Base-by-base conservation (phyloP, 2,329 filamentous ascomycete species). In the Amesomyces nigricolor region DNA sequence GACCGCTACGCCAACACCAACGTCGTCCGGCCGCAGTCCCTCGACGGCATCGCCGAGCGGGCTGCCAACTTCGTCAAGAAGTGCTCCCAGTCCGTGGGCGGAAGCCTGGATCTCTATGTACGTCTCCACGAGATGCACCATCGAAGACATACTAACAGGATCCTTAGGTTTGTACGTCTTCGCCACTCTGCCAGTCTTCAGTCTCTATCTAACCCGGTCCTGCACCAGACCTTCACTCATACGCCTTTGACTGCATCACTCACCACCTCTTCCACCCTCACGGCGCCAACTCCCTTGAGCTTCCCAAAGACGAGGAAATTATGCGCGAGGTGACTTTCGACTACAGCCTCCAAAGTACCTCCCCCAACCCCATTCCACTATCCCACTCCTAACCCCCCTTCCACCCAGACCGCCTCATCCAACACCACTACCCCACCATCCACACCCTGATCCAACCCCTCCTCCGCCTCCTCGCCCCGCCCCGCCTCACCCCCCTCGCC, bases 1-100 rank as follows among this genome's bases (percentile, higher is more conserved):
- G 82, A 87, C 63, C 75, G 83, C 30, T 88, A 88, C 66, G 81
- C 85, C 30, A 88, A 87, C 68, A 82, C 79, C 52, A 88, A 86
- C 64, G 72, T 88, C 48, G 76, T 86, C 70, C 78, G 78, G 30
- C 66, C 76, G 4, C 71, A 72, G 2, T 78, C 82, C 2, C 67
- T 87, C 29, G 67, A 73, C 4, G 83, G 81, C 2, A 82, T 88
- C 47, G 70, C 77, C 51, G 75, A 82, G 59, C 73, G 82, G 5
- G 81, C 83, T 0, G 68, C 65, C 37, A 74, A 73, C 29, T 86
- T 88, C 59, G 66, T 83, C 5, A 70, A 74, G 16, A 75, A 76
- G 45, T 86, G 82, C 58, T 66, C 69, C 29, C 70, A 71, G 30
- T 73, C 76, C 2, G 66, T 70, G 0, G 70, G 72, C 14, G 67